Conservation (phyloP, 2,329 filamentous ascomycete species). For the Pseudogymnoascus pannorum region DNA sequence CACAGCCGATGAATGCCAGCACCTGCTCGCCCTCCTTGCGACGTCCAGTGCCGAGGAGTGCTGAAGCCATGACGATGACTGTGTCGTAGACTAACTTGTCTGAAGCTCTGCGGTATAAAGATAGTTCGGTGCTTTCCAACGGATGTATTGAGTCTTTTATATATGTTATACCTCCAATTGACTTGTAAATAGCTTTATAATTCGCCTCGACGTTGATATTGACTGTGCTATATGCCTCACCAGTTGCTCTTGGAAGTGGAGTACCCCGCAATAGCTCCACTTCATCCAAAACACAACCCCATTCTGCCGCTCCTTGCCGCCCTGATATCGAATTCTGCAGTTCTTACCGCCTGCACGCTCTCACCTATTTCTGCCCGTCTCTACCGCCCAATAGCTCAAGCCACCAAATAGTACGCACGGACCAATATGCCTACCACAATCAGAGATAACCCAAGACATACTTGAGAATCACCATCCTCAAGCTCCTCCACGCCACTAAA, state of each 20-base stretch:
- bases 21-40: constrained; percentile 2
- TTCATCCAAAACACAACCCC: not conserved
- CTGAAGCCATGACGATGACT: not conserved
- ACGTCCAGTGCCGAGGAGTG: not conserved
- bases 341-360: not conserved
- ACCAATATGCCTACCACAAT: not conserved
- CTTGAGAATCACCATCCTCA: not conserved
- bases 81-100: not conserved
- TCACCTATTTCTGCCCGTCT: not conserved
- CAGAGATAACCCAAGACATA: not conserved
- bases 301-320: not conserved
- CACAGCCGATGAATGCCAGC: not conserved
- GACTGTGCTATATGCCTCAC: not conserved
- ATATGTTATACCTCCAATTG: not conserved
- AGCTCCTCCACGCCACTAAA: not conserved
- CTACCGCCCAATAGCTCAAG: not conserved
- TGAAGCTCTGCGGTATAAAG: not conserved
- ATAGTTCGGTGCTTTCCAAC: not conserved
- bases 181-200: not conserved
- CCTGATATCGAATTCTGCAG: not conserved
- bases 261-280: constrained; percentile 5
- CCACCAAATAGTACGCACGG: not conserved
- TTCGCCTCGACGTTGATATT: not conserved
- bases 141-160: not conserved
- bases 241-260: constrained; percentile 2